These are phyloP conservation scores for Crithidia acanthocephali DNA, from an alignment of 208 protist genomes.

Conservation along the genomic window DNA sequence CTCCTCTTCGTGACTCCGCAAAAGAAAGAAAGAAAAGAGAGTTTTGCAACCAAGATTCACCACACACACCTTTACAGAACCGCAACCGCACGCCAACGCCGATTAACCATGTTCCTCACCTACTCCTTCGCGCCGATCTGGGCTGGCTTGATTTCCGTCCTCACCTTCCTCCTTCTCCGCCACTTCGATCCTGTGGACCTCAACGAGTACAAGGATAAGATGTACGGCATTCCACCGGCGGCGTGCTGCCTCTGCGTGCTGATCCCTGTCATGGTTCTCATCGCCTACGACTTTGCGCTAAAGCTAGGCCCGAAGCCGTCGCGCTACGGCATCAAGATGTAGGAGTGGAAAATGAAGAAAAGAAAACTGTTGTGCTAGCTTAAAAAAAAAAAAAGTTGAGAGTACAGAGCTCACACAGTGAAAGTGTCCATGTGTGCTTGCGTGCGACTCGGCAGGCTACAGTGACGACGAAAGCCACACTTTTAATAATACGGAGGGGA, in stretches of 20 bases:
- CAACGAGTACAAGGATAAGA: conserved; percentile 55
- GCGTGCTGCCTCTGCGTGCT: conserved; percentile 50
- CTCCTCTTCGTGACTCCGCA: no score
- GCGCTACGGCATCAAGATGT: conserved; percentile 58
- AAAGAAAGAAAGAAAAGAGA: conserved; percentile 6
- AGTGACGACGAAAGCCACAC: no score
- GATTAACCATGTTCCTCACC: conserved; percentile 71
- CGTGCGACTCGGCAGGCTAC: no score
- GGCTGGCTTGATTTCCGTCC: conserved; percentile 45
- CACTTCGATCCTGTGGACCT: conserved; percentile 68
- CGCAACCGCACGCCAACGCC: not conserved
- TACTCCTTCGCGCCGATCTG: conserved; percentile 60
- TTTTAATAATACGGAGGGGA: no score
- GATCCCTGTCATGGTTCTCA: conserved; percentile 59
- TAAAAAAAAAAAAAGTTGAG: no score
- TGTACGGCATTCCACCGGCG: conserved; percentile 59
- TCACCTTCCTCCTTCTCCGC: conserved; percentile 67
- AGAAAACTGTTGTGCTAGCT: not conserved
- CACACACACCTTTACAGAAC: not conserved
- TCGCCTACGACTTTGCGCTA: conserved; percentile 57
- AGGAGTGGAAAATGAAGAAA: conserved; percentile 7
- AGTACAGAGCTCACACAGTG: no score
- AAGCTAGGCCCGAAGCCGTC: conserved; percentile 66
- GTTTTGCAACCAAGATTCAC: not conserved
- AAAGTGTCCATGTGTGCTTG: no score